Base-by-base conservation (phyloP, 228 moss, liverwort and hornwort genomes). In the Sphagnum magellanicum region DNA sequence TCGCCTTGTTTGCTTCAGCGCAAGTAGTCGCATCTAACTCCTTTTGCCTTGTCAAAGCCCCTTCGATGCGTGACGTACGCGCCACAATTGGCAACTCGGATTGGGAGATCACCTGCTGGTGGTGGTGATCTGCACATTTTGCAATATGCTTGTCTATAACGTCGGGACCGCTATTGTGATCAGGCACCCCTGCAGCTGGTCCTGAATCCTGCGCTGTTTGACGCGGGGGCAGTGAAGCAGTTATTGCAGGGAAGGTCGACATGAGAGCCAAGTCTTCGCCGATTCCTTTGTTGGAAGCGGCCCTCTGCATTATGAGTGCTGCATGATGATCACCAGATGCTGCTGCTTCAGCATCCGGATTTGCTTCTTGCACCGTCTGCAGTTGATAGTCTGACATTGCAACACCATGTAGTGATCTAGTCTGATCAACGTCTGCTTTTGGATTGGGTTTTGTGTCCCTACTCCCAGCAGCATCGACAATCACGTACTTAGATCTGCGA, bases 41-140 rank as follows among this genome's bases (percentile, higher is more conserved):
- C 51, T 74, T 79, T 48, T 86, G 79, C 71, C 71, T 73, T 11
- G 73, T 73, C 11, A 71, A 51, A 61, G 61, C 69, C 63, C 73
- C 79, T 49, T 76, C 69, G 16, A 66, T 50, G 48, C 32, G 32
- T 32, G 32, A 32, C 46, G 68, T 70, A 55, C 71, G 68, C 4
- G 63, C 53, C 5, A 70, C 68, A 49, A 65, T 63, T 16, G 64
- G 12, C 52, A 70, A 63, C 50, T 70, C 64, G 12, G 61, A 10
- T 59, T 64, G 67, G 32, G 50, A 47, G 10, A 65, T 76, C 64
- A 76, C 81, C 65, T 50, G 70, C 51, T 69, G 74, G 58, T 65
- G 67, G 0, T 52, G 50, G 17, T 65, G 67, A 0, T 52, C 47
- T 49, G 65, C 61, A 15, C 32, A 32, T 32, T 32, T 32, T 32